A percentile compares a stretch with the other conserved stretches of the same genome.
These are phyloP conservation scores for Ogataea minuta DNA, from an alignment of 805 yeast genomes.

Conservation along the genomic window DNA sequence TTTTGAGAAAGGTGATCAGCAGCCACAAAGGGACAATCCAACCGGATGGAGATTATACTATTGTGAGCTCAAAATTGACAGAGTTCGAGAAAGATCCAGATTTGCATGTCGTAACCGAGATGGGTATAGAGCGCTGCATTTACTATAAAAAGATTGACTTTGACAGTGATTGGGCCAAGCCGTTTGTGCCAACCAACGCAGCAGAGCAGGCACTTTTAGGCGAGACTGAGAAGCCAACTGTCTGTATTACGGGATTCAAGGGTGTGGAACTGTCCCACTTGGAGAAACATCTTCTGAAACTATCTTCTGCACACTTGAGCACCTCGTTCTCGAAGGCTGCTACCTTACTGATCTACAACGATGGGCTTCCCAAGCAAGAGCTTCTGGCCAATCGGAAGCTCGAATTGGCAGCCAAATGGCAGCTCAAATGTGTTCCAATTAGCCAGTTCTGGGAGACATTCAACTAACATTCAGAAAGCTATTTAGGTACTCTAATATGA, in stretches of 20 bases:
- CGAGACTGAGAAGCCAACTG: constrained; percentile 6
- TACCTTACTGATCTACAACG: constrained; percentile 55
- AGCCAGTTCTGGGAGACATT: constrained; percentile 13
- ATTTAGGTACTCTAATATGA: background rate
- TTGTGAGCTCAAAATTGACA: constrained; percentile 22
- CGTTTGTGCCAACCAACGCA: constrained; percentile 10
- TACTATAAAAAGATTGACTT: constrained; percentile 19
- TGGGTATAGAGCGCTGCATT: constrained; percentile 32
- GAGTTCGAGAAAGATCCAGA: background rate
- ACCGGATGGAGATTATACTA: constrained; percentile 12
- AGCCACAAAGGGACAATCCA: constrained; percentile 25
- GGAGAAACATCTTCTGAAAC: constrained; percentile 48
- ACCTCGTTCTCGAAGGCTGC: constrained; percentile 49
- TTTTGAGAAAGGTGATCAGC: constrained; percentile 24
- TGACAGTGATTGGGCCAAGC: constrained; percentile 28
- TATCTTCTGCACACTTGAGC: constrained; percentile 44
- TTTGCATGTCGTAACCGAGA: constrained; percentile 25
- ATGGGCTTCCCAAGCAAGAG: constrained; percentile 10
- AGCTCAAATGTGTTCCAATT: constrained; percentile 14
- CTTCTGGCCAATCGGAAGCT: constrained; percentile 22
- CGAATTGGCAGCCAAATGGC: constrained; percentile 28
- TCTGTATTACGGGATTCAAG: constrained; percentile 32
- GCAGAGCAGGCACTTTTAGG: background rate
- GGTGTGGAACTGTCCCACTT: constrained; percentile 33
- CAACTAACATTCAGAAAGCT: background rate